These are phyloP conservation scores for Candida ascalaphidarum DNA, from an alignment of 805 yeast genomes.

Conservation along the genomic window DNA sequence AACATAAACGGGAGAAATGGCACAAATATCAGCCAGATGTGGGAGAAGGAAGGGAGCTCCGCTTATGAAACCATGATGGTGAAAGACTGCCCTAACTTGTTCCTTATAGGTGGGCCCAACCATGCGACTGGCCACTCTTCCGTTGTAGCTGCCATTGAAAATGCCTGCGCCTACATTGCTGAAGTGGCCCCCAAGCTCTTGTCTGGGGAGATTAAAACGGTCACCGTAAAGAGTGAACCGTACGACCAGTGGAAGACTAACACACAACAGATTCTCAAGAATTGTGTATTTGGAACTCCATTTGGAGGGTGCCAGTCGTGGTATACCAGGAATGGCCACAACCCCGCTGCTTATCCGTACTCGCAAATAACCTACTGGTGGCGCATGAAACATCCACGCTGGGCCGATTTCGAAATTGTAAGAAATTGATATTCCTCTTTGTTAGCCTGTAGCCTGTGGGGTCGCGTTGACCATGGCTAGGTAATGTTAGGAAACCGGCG, in stretches of 20 bases:
- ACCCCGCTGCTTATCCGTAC: conserved; percentile 28
- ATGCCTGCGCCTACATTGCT: conserved; percentile 15
- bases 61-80: conserved; percentile 28
- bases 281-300: conserved; percentile 25
- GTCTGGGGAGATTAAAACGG: conserved; percentile 16
- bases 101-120: conserved; percentile 31
- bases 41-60: conserved; percentile 22
- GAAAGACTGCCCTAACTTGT: conserved; percentile 26
- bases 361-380: conserved; percentile 25
- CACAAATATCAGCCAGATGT: conserved; percentile 11
- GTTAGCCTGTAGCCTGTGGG: too few relatives aligned
- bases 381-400: conserved; percentile 15
- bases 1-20: conserved; percentile 20
- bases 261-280: conserved; percentile 16
- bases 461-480: too few relatives aligned
- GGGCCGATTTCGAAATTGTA: conserved; percentile 13
- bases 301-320: conserved; percentile 36
- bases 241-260: conserved; percentile 25
- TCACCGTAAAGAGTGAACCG: conserved; percentile 20
- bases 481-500: too few relatives aligned
- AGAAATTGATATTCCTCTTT: too few relatives aligned
- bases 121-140: conserved; percentile 36
- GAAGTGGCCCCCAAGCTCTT: conserved; percentile 18
- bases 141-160: conserved; percentile 31
- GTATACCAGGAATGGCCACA: conserved; percentile 21